Evolutionary conservation across 1,284 basidiomycete genomes (phyloP).

Genomic region (Cutaneotrichosporon spelunceum): DNA sequence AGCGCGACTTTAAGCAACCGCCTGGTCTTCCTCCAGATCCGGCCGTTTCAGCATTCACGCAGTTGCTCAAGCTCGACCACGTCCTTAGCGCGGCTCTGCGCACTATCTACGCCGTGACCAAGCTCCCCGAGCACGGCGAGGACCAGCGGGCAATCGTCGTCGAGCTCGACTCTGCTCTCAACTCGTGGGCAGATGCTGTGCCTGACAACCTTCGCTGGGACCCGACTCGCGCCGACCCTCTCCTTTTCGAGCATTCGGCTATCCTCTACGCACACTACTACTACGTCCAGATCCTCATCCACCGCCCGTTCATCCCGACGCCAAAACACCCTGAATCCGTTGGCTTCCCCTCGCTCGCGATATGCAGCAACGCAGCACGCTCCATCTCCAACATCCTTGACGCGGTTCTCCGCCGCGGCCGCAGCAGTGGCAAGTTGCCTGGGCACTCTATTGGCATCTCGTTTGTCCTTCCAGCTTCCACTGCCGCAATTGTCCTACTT

Average conservation of each 20-base stretch:
- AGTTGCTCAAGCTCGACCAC: conserved; percentile 65
- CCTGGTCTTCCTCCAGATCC: conserved; percentile 45
- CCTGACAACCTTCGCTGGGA: conserved; percentile 74
- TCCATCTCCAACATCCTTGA: conserved; percentile 71
- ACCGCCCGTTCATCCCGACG: conserved; percentile 72
- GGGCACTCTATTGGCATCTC: conserved; percentile 47
- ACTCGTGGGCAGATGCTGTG: conserved; percentile 69
- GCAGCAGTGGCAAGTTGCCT: conserved; percentile 46
- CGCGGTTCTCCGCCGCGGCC: conserved; percentile 40
- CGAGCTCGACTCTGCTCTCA: conserved; percentile 66
- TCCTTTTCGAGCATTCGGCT: conserved; percentile 68
- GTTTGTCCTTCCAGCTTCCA: conserved; percentile 56
- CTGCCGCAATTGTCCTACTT: conserved; percentile 64
- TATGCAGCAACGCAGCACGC: conserved; percentile 79
- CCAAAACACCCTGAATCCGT: conserved; percentile 40
- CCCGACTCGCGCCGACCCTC: conserved; percentile 60
- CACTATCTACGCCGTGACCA: conserved; percentile 71
- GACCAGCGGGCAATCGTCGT: conserved; percentile 69
- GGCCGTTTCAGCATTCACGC: conserved; percentile 62
- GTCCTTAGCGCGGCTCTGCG: conserved; percentile 67
- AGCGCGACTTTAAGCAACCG: conserved; percentile 61
- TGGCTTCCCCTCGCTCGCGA: conserved; percentile 65
- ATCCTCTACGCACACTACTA: conserved; percentile 67
- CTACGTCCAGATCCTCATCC: conserved; percentile 64
- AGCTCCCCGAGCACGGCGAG: conserved; percentile 57